A percentile compares a stretch with the other conserved stretches of the same genome.
phyloP scores from a whole-genome alignment of 208 protist genomes.

The Leishmania major region DNA sequence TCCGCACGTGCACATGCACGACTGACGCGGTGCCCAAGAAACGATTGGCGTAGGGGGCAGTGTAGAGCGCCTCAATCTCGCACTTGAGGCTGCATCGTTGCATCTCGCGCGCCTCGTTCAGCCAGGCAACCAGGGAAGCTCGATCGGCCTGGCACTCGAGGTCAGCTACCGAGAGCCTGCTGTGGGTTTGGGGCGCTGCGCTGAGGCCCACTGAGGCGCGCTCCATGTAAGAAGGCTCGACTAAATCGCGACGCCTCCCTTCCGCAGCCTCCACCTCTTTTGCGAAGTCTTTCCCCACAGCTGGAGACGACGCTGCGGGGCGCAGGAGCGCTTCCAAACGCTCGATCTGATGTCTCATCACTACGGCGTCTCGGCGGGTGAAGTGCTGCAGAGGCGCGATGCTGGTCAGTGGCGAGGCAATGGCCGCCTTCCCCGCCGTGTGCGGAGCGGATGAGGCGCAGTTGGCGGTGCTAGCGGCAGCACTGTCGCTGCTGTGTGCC shows the following conservation, averaged over 20 bases:
- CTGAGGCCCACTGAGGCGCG: background rate
- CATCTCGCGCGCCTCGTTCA: slow-evolving; percentile 29
- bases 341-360: slow-evolving; percentile 41
- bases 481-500: background rate
- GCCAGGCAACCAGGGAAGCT: slow-evolving; percentile 16
- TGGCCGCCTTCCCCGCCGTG: background rate
- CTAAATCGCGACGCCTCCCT: background rate
- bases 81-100: slow-evolving; percentile 17
- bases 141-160: background rate
- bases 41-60: background rate
- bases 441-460: background rate
- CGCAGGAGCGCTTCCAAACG: slow-evolving; percentile 10
- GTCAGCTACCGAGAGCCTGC: background rate
- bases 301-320: background rate
- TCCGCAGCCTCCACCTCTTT: background rate
- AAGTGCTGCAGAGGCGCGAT: slow-evolving; percentile 38
- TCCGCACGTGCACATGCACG: background rate
- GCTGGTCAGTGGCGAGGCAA: background rate
- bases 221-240: background rate
- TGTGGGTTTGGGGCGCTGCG: background rate
- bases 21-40: slow-evolving; percentile 1
- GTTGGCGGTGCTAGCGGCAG: background rate
- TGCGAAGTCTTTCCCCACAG: background rate
- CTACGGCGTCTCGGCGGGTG: slow-evolving; percentile 48
- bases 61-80: slow-evolving; percentile 44